phyloP scores from a whole-genome alignment of 2,329 filamentous ascomycete genomes.

The Scytalidium lignicola region DNA sequence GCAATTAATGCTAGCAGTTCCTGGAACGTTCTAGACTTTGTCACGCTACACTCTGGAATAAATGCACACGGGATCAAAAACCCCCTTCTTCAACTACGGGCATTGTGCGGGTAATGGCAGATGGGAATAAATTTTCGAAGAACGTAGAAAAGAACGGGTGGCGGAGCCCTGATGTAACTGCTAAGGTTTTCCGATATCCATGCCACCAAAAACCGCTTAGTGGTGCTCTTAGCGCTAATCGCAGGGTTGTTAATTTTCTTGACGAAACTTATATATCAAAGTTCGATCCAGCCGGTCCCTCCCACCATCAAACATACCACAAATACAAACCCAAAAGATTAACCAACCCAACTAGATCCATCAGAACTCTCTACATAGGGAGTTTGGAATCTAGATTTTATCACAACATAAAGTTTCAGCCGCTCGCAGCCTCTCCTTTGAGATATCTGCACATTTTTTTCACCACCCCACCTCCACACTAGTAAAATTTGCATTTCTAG shows the following conservation, averaged over 20 bases:
- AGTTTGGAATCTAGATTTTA: conserved; percentile 45
- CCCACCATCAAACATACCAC: conserved; percentile 14
- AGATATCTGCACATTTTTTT: conserved; percentile 23
- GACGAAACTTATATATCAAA: background rate
- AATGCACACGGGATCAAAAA: background rate
- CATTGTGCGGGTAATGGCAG: background rate
- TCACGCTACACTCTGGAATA: background rate
- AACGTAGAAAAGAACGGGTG: background rate
- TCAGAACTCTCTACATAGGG: conserved; percentile 35
- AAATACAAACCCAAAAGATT: conserved; percentile 11
- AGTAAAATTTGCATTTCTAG: conserved; percentile 42
- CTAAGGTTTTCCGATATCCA: background rate
- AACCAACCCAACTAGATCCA: conserved; percentile 24
- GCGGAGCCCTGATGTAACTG: background rate
- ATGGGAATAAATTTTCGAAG: background rate
- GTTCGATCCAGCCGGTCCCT: background rate
- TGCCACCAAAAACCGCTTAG: background rate
- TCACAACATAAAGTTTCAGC: conserved; percentile 12
- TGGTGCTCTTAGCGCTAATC: background rate
- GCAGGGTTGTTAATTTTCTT: background rate
- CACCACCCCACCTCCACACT: conserved; percentile 21
- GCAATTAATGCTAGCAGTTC: background rate
- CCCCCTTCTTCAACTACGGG: background rate
- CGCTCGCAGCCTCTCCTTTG: conserved; percentile 27
- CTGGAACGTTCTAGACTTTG: background rate